phyloP scores from a whole-genome alignment of 2,329 filamentous ascomycete species.

The Tricladium varicosporioides region DNA sequence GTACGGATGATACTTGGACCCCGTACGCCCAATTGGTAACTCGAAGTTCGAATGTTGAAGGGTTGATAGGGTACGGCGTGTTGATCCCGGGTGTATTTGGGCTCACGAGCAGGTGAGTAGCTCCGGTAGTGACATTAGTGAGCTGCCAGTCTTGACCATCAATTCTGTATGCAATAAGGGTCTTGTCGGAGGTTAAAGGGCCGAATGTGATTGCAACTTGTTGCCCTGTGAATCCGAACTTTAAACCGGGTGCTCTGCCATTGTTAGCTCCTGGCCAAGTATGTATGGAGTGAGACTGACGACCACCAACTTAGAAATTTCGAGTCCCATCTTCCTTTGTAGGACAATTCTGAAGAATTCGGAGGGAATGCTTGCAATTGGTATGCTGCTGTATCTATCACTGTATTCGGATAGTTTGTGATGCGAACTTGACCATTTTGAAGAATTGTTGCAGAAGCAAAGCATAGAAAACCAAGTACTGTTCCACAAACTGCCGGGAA shows the following conservation, averaged over 20 bases:
- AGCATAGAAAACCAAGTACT: conserved; percentile 3
- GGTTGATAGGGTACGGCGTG: conserved; percentile 41
- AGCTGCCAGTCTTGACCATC: conserved; percentile 58
- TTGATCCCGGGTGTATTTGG: conserved; percentile 44
- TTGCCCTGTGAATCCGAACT: conserved; percentile 27
- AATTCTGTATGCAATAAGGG: conserved; percentile 58
- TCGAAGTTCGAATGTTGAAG: conserved; percentile 53
- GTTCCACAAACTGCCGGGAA: conserved; percentile 4
- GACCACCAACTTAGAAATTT: conserved; percentile 60
- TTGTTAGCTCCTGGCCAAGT: background rate
- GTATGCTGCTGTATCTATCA: conserved; percentile 35
- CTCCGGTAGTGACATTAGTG: conserved; percentile 56
- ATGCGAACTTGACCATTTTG: conserved; percentile 38
- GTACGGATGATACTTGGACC: conserved; percentile 53
- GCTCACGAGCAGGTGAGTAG: conserved; percentile 54
- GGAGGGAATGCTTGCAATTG: conserved; percentile 50
- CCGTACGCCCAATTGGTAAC: conserved; percentile 62
- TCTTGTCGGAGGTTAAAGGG: conserved; percentile 27
- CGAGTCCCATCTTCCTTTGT: conserved; percentile 62
- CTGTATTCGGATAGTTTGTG: conserved; percentile 42
- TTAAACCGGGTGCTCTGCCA: conserved; percentile 35
- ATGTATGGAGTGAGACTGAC: conserved; percentile 36
- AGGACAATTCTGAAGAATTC: conserved; percentile 53
- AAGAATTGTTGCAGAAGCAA: conserved; percentile 26
- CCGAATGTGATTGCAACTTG: conserved; percentile 27